phyloP scores from a whole-genome alignment of 345 rosid genomes.

The Theobroma cacao region DNA sequence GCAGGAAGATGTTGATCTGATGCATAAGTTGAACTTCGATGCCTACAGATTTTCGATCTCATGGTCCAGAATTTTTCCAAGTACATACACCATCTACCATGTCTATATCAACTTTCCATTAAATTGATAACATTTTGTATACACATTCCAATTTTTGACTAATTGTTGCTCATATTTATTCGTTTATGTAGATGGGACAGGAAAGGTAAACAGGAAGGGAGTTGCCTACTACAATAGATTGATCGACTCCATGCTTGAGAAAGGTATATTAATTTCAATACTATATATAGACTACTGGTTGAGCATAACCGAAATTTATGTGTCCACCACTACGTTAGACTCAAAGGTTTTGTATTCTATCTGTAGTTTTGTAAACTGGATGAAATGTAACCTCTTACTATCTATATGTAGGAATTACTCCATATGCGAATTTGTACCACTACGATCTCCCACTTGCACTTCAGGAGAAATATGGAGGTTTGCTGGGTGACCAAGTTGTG shows the following conservation, averaged over 20 bases:
- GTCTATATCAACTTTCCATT: neutral
- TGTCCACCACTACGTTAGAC: no score
- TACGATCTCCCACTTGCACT: conserved; percentile 18
- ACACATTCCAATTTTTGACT: neutral
- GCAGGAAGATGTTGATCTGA: conserved; percentile 74
- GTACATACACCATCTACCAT: conserved; percentile 24
- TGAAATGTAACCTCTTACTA: no score
- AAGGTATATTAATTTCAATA: conserved; percentile 37
- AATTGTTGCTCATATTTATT: no score
- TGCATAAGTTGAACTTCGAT: conserved; percentile 70
- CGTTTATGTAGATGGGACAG: neutral
- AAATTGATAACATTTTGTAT: neutral
- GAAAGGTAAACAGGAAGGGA: neutral
- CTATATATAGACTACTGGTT: neutral
- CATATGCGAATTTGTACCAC: conserved; percentile 86
- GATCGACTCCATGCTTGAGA: conserved; percentile 6
- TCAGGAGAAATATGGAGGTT: neutral
- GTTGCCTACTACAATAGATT: neutral
- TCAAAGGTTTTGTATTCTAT: no score
- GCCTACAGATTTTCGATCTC: conserved; percentile 94
- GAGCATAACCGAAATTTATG: no score
- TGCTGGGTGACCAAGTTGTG: neutral
- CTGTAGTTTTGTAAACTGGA: neutral
- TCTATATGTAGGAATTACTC: conserved; percentile 42
- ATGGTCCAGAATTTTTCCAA: conserved; percentile 93